phyloP scores from a whole-genome alignment of 2,329 filamentous ascomycete genomes.

The Elsinoe arachidis region DNA sequence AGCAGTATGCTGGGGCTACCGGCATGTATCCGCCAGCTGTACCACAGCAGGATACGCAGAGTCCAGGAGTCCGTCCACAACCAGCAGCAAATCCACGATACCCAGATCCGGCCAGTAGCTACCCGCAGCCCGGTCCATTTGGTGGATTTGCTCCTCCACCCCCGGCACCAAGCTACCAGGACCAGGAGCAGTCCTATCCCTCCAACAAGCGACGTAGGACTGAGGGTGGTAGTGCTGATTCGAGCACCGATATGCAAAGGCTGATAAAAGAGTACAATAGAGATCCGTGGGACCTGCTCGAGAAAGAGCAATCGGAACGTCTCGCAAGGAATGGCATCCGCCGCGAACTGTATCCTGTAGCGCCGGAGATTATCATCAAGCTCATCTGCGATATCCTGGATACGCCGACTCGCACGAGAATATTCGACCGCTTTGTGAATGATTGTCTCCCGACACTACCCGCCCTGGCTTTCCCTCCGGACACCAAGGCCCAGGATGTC shows the following conservation, averaged over 20 bases:
- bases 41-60: neutral
- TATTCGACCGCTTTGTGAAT: conserved; percentile 50
- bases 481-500: conserved; percentile 45
- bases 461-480: conserved; percentile 48
- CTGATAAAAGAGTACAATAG: neutral
- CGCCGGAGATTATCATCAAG: conserved; percentile 19
- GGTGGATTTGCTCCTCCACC: neutral
- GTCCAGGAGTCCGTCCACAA: neutral
- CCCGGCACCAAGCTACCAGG: neutral
- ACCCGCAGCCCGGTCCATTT: neutral
- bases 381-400: conserved; percentile 21
- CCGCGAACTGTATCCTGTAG: conserved; percentile 17
- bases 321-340: conserved; percentile 2
- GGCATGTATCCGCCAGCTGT: neutral
- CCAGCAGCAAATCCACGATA: neutral
- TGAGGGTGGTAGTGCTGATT: neutral
- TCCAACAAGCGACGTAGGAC: conserved; percentile 2
- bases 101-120: neutral
- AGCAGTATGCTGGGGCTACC: conserved; percentile 22
- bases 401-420: conserved; percentile 41
- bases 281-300: neutral
- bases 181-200: neutral
- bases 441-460: conserved; percentile 49
- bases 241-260: neutral
- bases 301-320: neutral